Percentiles rank a stretch among this genome's conserved stretches.
Conservation (phyloP, 2,329 filamentous ascomycete species). For the Bertia moriformis region DNA sequence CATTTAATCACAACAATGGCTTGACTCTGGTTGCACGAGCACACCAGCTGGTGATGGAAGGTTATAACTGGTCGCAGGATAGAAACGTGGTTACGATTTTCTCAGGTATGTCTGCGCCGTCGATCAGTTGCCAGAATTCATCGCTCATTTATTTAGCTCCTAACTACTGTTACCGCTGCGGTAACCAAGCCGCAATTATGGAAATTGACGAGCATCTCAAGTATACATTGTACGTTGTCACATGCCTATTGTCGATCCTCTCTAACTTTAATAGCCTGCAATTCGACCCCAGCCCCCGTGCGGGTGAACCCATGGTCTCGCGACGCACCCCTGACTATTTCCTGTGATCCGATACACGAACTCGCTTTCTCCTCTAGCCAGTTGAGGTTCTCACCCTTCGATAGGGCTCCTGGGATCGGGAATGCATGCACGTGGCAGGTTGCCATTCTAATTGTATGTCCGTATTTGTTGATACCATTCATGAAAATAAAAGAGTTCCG, state of each 20-base stretch:
- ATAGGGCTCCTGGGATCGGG: slow-evolving; percentile 1
- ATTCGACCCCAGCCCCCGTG: slow-evolving; percentile 58
- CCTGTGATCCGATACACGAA: slow-evolving; percentile 29
- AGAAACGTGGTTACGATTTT: slow-evolving; percentile 61
- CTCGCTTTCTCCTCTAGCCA: background rate
- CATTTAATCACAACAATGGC: slow-evolving; percentile 62
- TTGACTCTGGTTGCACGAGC: slow-evolving; percentile 54
- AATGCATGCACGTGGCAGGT: background rate
- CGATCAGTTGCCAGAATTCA: background rate
- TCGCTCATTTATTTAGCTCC: slow-evolving; percentile 19
- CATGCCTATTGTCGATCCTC: background rate
- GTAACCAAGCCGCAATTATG: slow-evolving; percentile 62
- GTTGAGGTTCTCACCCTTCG: background rate
- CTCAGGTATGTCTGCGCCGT: slow-evolving; percentile 28
- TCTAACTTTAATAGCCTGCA: slow-evolving; percentile 35
- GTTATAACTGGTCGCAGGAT: slow-evolving; percentile 62
- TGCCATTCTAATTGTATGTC: background rate
- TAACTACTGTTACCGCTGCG: slow-evolving; percentile 57
- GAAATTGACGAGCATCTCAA: slow-evolving; percentile 62
- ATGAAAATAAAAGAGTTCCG: slow-evolving; percentile 1
- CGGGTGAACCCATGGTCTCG: slow-evolving; percentile 60
- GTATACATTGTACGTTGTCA: slow-evolving; percentile 51
- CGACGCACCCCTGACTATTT: slow-evolving; percentile 58
- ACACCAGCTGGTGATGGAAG: slow-evolving; percentile 61
- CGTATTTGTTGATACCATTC: slow-evolving; percentile 1